Percentiles rank a stretch among this genome's conserved stretches.
Conservation (phyloP, 495 filamentous ascomycete genomes). For the Penicillium goetzii region DNA sequence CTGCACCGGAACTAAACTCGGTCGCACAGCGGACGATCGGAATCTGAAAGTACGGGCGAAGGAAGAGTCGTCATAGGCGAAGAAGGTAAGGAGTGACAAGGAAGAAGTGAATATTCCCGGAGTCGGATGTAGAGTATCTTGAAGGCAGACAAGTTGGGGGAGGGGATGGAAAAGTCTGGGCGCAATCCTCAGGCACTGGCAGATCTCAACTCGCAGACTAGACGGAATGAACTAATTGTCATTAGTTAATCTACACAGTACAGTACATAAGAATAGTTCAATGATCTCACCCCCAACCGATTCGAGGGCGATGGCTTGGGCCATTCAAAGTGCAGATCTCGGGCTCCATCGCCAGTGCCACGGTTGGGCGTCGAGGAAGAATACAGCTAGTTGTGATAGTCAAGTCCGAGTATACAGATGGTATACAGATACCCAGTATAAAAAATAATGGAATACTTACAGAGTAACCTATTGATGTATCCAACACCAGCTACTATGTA, state of each 20-base stretch:
- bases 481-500: neutral
- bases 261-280: neutral
- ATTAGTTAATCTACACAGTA: neutral
- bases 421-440: neutral
- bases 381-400: constrained; percentile 5
- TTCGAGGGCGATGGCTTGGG: neutral
- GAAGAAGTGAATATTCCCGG: neutral
- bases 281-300: neutral
- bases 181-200: neutral
- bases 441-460: neutral
- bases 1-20: constrained; percentile 10
- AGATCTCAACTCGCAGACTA: neutral
- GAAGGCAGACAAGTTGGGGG: neutral
- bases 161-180: neutral
- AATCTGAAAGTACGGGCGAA: neutral
- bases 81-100: neutral
- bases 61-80: constrained; percentile 6
- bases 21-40: constrained; percentile 21
- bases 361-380: constrained; percentile 22
- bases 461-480: neutral
- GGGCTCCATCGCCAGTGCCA: constrained; percentile 22
- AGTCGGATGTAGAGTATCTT: neutral
- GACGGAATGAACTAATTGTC: neutral
- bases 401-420: too few relatives aligned
- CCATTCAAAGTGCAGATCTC: constrained; percentile 11